A percentile compares a stretch with the other conserved stretches of the same genome.
Conservation (phyloP, 2,329 filamentous ascomycete species). For the Calonectria naviculata region DNA sequence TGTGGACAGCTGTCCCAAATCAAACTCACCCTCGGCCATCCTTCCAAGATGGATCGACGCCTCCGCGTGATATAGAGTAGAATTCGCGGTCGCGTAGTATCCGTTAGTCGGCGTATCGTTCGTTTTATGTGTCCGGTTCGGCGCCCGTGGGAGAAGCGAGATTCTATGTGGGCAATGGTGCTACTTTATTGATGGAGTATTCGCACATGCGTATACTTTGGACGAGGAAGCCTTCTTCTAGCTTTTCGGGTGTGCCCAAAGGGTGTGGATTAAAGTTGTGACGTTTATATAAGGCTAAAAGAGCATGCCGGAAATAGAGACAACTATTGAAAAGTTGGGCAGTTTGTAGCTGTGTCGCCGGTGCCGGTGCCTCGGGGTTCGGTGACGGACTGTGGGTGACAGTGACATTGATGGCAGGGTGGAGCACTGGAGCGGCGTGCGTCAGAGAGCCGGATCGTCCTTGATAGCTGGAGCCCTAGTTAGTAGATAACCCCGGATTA, state of each 20-base stretch:
- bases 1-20: slow-evolving; percentile 77
- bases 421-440: slow-evolving; percentile 5
- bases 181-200: slow-evolving; percentile 1
- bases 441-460: not conserved
- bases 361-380: slow-evolving; percentile 11
- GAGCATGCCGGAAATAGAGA: not conserved
- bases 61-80: not conserved
- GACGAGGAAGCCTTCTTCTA: not conserved
- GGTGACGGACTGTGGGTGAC: slow-evolving; percentile 14
- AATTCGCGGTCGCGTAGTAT: not conserved
- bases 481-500: slow-evolving; percentile 20
- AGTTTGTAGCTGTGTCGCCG: not conserved
- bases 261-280: not conserved
- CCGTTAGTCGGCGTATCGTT: not conserved
- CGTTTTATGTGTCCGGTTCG: not conserved
- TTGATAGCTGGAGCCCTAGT: slow-evolving; percentile 10
- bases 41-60: slow-evolving; percentile 10
- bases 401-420: slow-evolving; percentile 16
- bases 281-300: not conserved
- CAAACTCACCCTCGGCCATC: slow-evolving; percentile 52
- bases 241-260: not conserved
- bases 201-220: not conserved
- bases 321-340: not conserved
- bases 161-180: not conserved
- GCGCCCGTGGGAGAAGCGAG: not conserved